Base-by-base conservation (phyloP, 2,329 filamentous ascomycete species). In the Cadophora sp. region DNA sequence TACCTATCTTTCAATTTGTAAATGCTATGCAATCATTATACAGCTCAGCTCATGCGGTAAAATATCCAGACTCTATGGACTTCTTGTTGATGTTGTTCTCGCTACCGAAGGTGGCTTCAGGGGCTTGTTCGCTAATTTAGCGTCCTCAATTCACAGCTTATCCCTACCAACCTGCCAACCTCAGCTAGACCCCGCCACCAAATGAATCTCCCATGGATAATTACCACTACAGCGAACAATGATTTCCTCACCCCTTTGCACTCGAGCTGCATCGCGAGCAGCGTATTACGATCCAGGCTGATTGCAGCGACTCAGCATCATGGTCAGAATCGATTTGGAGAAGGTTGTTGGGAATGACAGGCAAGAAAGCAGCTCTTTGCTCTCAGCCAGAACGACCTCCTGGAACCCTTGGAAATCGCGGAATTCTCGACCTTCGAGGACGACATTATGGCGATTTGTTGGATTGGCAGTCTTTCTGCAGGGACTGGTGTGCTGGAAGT, bases 321-420 rank as follows among this genome's bases (percentile, higher is more conserved):
- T 61, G 56, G 36, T 48, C 56, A 65, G 8, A 16, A 65, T 65
- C 18, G 48, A 56, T 27, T 45, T 65, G 4, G 56, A 48, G 22
- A 61, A 33, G 36, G 56, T 65, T 8, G 24, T 56, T 27, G 56
- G 56, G 36, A 14, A 4, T 24, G 55, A 45, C 14, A 20, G 30
- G 14, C 53, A 61, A 36, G 63, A 61, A 39, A 65, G 48, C 47
- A 43, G 47, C 18, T 59, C 43, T 50, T 33, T 65, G 30, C 30
- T 65, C 1, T 45, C 45, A 20, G 13, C 47, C 7, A 39, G 36
- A 27, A 27, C 24, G 47, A 39, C 33, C 13, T 24, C n/a, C n/a
- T 13, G 13, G n/a, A 36, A 53, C 9, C 24, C 58, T 18, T 30
- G 22, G 51, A 39, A 39, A 39, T 39, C 36, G 11, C 63, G 30